These are phyloP conservation scores for Globisporangium cederbergense DNA, from an alignment of 352 stramenopile genomes.

Conservation along the genomic window DNA sequence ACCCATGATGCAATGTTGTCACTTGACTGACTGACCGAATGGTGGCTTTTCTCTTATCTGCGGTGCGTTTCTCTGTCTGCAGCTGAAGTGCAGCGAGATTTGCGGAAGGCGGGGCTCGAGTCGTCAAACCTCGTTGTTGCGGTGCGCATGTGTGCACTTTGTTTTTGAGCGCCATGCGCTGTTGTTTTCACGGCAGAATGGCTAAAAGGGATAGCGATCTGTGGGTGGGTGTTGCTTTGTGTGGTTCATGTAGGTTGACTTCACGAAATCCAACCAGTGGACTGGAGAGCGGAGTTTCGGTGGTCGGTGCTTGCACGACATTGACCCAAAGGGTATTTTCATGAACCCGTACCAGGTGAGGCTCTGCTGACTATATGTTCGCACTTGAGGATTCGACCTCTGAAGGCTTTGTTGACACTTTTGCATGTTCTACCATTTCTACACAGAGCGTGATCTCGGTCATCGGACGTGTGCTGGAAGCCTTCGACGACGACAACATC, in stretches of 20 bases:
- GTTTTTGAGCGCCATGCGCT: not conserved
- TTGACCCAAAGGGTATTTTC: conserved; percentile 37
- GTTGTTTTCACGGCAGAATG: not conserved
- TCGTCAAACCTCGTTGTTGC: conserved; percentile 69
- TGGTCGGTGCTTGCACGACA: conserved; percentile 53
- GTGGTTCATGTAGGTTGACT: conserved; percentile 47
- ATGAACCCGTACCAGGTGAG: conserved; percentile 65
- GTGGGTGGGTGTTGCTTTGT: not conserved
- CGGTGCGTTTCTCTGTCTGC: not conserved
- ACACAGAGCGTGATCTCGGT: conserved; percentile 65
- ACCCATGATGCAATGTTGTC: not conserved
- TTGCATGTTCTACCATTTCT: not conserved
- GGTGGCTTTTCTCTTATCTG: not conserved
- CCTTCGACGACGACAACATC: conserved; percentile 79
- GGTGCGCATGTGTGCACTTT: conserved; percentile 17
- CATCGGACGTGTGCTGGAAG: conserved; percentile 64
- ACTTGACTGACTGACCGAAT: not conserved
- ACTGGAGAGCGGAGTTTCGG: conserved; percentile 63
- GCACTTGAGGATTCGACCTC: not conserved
- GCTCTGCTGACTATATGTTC: not conserved
- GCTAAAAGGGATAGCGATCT: not conserved
- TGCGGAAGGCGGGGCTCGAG: conserved; percentile 37
- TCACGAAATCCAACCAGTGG: conserved; percentile 67
- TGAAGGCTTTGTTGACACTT: not conserved
- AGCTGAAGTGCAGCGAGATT: conserved; percentile 28